Evolutionary conservation across 75 land plant genomes (phyloP).

Genomic region (Pinus albicaulis): DNA sequence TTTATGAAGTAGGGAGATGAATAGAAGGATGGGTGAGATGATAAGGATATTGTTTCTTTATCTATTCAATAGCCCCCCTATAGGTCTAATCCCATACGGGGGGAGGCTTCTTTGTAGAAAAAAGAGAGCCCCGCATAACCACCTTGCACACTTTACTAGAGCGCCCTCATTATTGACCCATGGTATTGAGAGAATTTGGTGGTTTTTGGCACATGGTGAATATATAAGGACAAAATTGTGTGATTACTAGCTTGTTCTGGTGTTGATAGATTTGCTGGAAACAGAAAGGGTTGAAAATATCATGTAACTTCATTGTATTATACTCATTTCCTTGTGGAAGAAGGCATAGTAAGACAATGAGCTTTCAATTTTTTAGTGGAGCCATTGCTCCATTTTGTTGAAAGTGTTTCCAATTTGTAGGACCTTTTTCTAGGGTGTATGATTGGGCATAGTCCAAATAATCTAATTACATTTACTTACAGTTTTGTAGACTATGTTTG

Average conservation of each 20-base stretch:
- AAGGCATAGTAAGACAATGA: neutral
- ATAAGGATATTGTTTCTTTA: too few relatives aligned
- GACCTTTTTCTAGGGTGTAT: conserved; percentile 1
- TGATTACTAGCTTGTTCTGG: conserved; percentile 34
- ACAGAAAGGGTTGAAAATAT: neutral
- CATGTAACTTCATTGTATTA: neutral
- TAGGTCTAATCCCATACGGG: too few relatives aligned
- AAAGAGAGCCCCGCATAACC: too few relatives aligned
- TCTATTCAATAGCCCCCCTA: too few relatives aligned
- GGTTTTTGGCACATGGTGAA: too few relatives aligned
- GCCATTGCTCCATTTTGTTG: conserved; percentile 9
- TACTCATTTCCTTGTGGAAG: neutral
- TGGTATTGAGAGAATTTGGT: too few relatives aligned
- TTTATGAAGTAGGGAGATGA: too few relatives aligned
- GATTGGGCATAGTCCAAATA: neutral
- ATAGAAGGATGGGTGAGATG: too few relatives aligned
- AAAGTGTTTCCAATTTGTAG: neutral
- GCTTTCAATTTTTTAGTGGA: conserved; percentile 8
- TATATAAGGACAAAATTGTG: conserved; percentile 37
- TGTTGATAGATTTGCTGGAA: conserved; percentile 13
- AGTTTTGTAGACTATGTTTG: neutral
- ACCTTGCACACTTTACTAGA: too few relatives aligned
- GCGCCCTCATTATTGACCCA: too few relatives aligned
- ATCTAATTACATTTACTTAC: neutral
- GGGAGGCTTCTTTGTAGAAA: too few relatives aligned